Conservation (phyloP, 2,329 filamentous ascomycete species). For the Phialocephala subalpina region DNA sequence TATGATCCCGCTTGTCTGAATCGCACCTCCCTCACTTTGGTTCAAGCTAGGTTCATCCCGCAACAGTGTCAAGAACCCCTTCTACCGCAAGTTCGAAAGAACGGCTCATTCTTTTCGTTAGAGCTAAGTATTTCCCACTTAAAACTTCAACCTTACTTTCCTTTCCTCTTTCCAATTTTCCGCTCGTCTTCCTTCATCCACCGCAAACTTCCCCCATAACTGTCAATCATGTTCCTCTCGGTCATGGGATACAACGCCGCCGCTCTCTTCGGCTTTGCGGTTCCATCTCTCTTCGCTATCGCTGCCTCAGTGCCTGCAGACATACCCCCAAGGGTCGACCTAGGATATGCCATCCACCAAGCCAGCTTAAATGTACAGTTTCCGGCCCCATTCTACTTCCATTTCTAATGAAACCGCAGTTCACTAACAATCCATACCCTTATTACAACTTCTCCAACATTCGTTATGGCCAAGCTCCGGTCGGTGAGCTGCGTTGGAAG, state of each 20-base stretch:
- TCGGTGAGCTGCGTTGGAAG: slow-evolving; percentile 53
- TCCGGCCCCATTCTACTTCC: slow-evolving; percentile 42
- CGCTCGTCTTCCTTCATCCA: background rate
- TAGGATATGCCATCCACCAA: slow-evolving; percentile 43
- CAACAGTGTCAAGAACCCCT: no score
- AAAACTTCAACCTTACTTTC: no score
- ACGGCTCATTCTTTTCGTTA: no score
- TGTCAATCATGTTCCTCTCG: background rate
- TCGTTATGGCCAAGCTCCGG: slow-evolving; percentile 53
- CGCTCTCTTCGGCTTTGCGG: background rate
- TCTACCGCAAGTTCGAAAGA: no score
- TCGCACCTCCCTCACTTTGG: no score
- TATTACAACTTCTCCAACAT: slow-evolving; percentile 54
- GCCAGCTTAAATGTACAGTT: slow-evolving; percentile 41
- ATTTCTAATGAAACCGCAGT: slow-evolving; percentile 34
- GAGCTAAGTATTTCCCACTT: no score
- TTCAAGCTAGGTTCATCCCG: no score
- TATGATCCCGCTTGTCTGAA: no score
- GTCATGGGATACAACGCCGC: background rate
- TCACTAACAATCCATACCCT: slow-evolving; percentile 40
- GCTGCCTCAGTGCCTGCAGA: slow-evolving; percentile 27
- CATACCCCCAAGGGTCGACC: slow-evolving; percentile 32
- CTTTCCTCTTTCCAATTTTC: no score
- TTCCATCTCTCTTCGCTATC: background rate
- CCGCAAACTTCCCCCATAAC: background rate